Evolutionary conservation across 345 rosid species (phyloP).

Genomic region (Hirschfeldia incana): DNA sequence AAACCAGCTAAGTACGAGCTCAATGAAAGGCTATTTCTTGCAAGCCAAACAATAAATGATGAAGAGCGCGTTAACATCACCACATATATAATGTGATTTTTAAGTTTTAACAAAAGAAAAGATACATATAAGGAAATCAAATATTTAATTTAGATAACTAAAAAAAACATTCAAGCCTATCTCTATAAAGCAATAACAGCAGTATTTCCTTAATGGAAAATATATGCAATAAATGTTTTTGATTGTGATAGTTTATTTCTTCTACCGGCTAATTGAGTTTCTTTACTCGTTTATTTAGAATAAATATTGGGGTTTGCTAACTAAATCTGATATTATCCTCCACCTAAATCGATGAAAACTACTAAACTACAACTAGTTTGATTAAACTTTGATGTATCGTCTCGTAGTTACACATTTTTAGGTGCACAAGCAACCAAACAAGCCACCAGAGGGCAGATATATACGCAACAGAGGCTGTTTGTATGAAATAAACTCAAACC

Average conservation of each 20-base stretch:
- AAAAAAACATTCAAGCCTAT: not conserved
- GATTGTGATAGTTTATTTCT: not conserved
- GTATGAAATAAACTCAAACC: slow-evolving; percentile 5
- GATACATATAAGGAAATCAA: slow-evolving; percentile 5
- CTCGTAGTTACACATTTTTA: not conserved
- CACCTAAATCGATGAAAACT: not conserved
- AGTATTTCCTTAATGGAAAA: not conserved
- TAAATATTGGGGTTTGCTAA: not conserved
- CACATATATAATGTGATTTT: no score
- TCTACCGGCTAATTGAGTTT: slow-evolving; percentile 5
- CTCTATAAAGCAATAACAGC: not conserved
- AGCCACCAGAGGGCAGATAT: slow-evolving; percentile 29
- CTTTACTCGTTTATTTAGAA: not conserved
- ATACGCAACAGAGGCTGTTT: slow-evolving; percentile 29
- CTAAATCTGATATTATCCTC: not conserved
- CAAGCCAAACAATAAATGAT: no score
- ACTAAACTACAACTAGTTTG: not conserved
- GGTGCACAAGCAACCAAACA: not conserved
- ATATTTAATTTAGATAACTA: not conserved
- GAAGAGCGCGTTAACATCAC: no score
- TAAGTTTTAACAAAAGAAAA: no score
- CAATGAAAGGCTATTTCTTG: no score
- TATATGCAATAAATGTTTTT: not conserved
- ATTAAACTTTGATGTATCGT: not conserved
- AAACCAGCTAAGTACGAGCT: no score